Percentiles rank a stretch among this genome's conserved stretches.
Evolutionary conservation across 306 rosid genomes (phyloP).

Genomic region (Trifolium dubium): DNA sequence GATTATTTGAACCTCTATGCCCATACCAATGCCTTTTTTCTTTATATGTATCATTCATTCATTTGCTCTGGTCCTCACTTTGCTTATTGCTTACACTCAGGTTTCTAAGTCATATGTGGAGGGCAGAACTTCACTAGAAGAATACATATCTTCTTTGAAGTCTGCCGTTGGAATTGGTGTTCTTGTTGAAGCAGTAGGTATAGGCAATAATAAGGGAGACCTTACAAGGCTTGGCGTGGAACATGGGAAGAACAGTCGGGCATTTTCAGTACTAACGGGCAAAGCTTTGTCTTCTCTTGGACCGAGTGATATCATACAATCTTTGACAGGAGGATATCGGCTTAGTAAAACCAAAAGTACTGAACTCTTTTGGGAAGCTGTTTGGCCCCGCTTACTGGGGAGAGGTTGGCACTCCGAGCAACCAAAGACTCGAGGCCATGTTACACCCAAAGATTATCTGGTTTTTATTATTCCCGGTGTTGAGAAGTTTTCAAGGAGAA

Average conservation of each 20-base stretch:
- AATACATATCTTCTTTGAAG: conserved; percentile 49
- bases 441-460: not conserved
- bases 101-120: not conserved
- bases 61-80: not conserved
- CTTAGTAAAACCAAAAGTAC: conserved; percentile 69
- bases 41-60: conserved; percentile 2
- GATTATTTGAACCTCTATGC: not conserved
- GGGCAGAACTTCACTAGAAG: not conserved
- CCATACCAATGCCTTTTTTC: not conserved
- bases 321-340: conserved; percentile 71
- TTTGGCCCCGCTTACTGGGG: conserved; percentile 1
- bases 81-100: not conserved
- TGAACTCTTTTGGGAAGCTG: conserved; percentile 70
- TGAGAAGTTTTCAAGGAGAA: not conserved
- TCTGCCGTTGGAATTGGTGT: conserved; percentile 57
- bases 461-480: not conserved
- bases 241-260: conserved; percentile 55
- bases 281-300: conserved; percentile 61
- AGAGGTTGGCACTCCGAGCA: conserved; percentile 8
- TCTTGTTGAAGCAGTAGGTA: conserved; percentile 75
- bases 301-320: conserved; percentile 44
- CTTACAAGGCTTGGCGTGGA: conserved; percentile 41
- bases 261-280: conserved; percentile 46
- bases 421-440: not conserved
- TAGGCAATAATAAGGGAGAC: conserved; percentile 63